Base-by-base conservation (phyloP, 306 rosid species). In the Biancaea sappan region DNA sequence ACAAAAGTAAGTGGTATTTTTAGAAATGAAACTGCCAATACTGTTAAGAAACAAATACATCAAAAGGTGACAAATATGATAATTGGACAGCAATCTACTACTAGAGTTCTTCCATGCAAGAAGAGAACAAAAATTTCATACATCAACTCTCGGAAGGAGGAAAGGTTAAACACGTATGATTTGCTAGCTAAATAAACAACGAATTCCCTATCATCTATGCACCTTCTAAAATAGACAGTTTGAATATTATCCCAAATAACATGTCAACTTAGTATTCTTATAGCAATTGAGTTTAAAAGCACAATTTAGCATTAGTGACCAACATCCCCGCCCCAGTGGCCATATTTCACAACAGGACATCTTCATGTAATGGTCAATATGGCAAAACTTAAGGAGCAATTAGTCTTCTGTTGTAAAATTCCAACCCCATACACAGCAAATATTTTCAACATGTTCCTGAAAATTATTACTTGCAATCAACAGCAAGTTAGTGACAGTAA, bases 361-460 rank as follows among this genome's bases (percentile, higher is more conserved):
- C 76, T 69, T 79, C 70, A 66, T 50, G 51, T 35, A 70, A 58
- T 22, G 61, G 18, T 28, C 25, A 34, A 61, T 58, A 52, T 13
- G 15, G 50, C n/a, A 59, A 64, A 31, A 58, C 53, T 59, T 11
- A 18, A 32, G 47, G 13, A 62, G 46, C 59, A 26, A 25, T 3
- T 35, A 35, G 52, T 3, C 50, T 69, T 37, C 51, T 22, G 22
- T 53, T 6, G 46, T 7, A 46, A 18, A 66, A 9, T 66, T 25
- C 38, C 29, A 46, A 44, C 6, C 51, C 28, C 32, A 79, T 22
- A 72, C 18, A 12, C 76, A 34, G 11, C 32, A 66, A 8, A 60
- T 58, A 61, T 41, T 75, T 76, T 52, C 76, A 79, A 71, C 77
- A 58, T 31, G 58, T 46, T 43, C 69, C 68, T 66, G 25, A 83